phyloP scores from a whole-genome alignment of 163 green algal species.

The Scenedesmus sp. region DNA sequence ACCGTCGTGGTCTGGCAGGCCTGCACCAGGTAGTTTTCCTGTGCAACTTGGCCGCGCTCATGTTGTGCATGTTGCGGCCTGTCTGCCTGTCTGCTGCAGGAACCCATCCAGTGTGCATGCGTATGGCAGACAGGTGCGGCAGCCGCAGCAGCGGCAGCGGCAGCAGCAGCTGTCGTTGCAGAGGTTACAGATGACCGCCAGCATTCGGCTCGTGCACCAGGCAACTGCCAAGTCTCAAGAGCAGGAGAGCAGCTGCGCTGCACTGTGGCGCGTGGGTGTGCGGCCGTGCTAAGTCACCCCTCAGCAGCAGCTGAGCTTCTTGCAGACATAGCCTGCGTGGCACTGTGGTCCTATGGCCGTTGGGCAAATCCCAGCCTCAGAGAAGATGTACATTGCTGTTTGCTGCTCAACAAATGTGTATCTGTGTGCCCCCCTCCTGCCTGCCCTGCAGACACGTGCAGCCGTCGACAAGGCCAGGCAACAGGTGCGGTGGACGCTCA shows the following conservation, averaged over 20 bases:
- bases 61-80: not conserved
- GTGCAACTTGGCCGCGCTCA: not conserved
- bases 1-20: no score
- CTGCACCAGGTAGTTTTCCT: not conserved
- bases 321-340: not conserved
- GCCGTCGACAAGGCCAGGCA: slow-evolving; percentile 63
- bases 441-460: slow-evolving; percentile 59
- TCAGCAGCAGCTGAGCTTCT: not conserved
- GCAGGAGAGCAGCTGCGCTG: no score
- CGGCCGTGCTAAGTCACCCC: no score
- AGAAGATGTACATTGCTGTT: no score
- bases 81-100: not conserved
- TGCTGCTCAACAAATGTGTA: no score
- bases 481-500: not conserved
- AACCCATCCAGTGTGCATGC: slow-evolving; percentile 83
- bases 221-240: not conserved
- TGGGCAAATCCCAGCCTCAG: no score
- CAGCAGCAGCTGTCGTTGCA: not conserved
- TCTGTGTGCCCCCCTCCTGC: not conserved
- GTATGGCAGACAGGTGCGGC: slow-evolving; percentile 67
- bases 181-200: no score
- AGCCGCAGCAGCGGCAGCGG: not conserved
- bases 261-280: no score
- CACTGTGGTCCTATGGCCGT: no score
- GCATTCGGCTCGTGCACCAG: no score